These are phyloP conservation scores for Penicillium sp. DNA, from an alignment of 2,329 filamentous ascomycete species.

Conservation along the genomic window DNA sequence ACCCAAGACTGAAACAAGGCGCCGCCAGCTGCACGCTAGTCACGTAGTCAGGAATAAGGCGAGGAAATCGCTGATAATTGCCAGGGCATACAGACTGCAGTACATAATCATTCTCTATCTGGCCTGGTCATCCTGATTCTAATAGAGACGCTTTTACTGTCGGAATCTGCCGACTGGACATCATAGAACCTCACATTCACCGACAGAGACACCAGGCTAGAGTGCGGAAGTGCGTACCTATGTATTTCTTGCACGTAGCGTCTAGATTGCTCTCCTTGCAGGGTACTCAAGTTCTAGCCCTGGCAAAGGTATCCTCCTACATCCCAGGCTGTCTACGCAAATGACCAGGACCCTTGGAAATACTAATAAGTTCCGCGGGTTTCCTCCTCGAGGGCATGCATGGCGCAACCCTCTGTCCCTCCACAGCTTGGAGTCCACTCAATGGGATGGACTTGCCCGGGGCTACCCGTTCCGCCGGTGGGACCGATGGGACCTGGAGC, in stretches of 20 bases:
- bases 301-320: not conserved
- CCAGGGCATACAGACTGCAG: too few relatives aligned
- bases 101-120: too few relatives aligned
- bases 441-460: too few relatives aligned
- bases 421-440: too few relatives aligned
- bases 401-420: not conserved
- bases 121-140: not conserved
- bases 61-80: too few relatives aligned
- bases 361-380: not conserved
- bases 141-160: not conserved
- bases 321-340: not conserved
- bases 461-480: too few relatives aligned
- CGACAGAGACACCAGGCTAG: not conserved
- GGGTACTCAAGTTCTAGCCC: not conserved
- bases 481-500: too few relatives aligned
- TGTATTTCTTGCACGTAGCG: too few relatives aligned
- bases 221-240: too few relatives aligned
- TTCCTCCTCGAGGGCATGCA: not conserved
- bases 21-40: not conserved
- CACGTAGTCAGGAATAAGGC: too few relatives aligned
- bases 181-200: not conserved
- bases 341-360: not conserved
- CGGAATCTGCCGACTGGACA: not conserved
- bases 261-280: too few relatives aligned
- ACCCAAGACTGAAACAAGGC: not conserved